phyloP scores from a whole-genome alignment of 257 asterid genomes.

The Solanum chaucha region DNA sequence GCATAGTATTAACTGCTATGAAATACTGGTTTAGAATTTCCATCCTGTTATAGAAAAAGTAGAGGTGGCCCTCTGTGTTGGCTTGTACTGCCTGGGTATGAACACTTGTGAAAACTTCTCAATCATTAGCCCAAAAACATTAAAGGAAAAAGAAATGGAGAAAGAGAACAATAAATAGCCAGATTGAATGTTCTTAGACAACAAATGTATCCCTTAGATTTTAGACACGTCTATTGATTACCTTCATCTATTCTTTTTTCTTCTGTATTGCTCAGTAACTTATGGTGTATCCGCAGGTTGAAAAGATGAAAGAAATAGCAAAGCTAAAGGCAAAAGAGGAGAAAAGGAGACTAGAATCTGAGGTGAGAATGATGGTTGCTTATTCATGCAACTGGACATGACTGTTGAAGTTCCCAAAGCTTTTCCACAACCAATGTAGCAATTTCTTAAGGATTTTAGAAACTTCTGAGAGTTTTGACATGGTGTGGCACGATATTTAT shows the following conservation, averaged over 20 bases:
- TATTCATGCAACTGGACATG: neutral
- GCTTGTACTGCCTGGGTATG: neutral
- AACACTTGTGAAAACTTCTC: neutral
- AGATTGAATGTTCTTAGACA: neutral
- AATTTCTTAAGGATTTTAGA: neutral
- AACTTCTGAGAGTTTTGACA: neutral
- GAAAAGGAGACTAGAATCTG: constrained; percentile 58
- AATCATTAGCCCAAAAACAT: neutral
- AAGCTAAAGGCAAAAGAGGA: constrained; percentile 78
- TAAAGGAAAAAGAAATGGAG: neutral
- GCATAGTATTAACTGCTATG: neutral
- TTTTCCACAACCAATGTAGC: neutral
- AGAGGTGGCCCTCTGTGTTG: neutral
- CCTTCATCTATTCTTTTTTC: neutral
- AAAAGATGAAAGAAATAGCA: constrained; percentile 84
- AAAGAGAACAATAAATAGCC: neutral
- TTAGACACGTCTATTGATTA: neutral
- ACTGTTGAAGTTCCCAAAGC: neutral
- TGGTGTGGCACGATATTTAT: neutral
- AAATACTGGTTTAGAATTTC: neutral
- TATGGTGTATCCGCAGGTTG: constrained; percentile 45
- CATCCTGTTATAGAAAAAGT: neutral
- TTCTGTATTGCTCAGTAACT: constrained; percentile 2
- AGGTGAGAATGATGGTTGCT: constrained; percentile 36
- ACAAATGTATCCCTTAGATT: neutral